A percentile compares a stretch with the other conserved stretches of the same genome.
Evolutionary conservation across 306 rosid species (phyloP).

Genomic region (Phaseolus lunatus): DNA sequence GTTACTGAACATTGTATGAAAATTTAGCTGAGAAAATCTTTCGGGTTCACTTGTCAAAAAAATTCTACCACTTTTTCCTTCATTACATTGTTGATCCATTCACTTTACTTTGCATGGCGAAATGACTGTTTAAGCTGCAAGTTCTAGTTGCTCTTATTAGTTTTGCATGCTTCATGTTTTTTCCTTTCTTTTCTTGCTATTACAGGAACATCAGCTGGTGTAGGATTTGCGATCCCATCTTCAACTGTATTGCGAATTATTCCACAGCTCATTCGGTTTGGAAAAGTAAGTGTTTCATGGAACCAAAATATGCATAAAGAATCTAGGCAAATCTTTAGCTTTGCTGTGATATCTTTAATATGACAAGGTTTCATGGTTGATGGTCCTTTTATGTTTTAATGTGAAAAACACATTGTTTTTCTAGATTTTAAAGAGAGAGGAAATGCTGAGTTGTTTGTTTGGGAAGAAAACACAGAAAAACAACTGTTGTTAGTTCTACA

Average conservation of each 20-base stretch:
- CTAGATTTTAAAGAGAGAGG: conserved; percentile 8
- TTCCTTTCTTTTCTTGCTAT: conserved; percentile 35
- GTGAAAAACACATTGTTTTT: not conserved
- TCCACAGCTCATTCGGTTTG: conserved; percentile 87
- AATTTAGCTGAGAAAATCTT: conserved; percentile 24
- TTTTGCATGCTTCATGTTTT: conserved; percentile 7
- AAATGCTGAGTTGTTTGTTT: not conserved
- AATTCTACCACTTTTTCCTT: not conserved
- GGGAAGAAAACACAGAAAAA: not conserved
- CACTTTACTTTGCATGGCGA: conserved; percentile 18
- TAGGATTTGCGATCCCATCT: conserved; percentile 98
- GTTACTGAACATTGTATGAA: conserved; percentile 33
- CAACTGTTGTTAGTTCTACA: not conserved
- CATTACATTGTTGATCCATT: conserved; percentile 22
- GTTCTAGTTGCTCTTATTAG: conserved; percentile 29
- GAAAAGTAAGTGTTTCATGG: conserved; percentile 62
- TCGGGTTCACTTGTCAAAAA: not conserved
- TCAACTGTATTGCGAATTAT: conserved; percentile 78
- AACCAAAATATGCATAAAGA: not conserved
- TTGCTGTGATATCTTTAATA: conserved; percentile 11
- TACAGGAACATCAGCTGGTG: conserved; percentile 97
- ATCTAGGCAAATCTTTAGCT: conserved; percentile 9
- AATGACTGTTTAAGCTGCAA: conserved; percentile 27
- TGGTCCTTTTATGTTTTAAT: conserved; percentile 30
- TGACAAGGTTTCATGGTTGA: not conserved